Evolutionary conservation across 1,284 basidiomycete species (phyloP), one percentile per base, ranked within the genome.

Genomic region (Apiotrichum gamsii): DNA sequence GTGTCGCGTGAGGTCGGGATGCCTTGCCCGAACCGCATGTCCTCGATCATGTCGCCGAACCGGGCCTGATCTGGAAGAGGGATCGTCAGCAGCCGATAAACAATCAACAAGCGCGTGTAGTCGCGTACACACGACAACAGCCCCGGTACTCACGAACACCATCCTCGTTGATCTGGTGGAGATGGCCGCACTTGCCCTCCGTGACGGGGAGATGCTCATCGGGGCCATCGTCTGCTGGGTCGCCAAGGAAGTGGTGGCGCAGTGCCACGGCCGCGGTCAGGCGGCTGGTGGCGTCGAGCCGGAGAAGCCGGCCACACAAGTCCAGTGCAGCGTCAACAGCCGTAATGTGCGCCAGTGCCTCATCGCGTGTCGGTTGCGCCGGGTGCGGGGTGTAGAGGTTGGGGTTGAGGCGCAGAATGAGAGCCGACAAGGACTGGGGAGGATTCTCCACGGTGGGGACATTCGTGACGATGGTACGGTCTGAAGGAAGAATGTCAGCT

Each of bases 401-500:
- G 1, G 87, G 88, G 60, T 93, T 93, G 50, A 87, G 80, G 39
- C 74, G 79, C 56, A 83, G 78, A 35, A 91, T 82, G 50, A 94
- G 82, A 9, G 82, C 78, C 23, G 74, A 74, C 79, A 93, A 84
- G 31, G 81, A 70, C 14, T 80, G 78, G 32, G 85, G 83, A 1
- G 84, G 77, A 29, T 75, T 66, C 11, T 81, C 78, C 18, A 90
- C 72, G 4, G 83, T 77, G 3, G 90, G 88, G 0, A 95, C 78
- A 61, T 95, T 95, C 18, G 86, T 85, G 13, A 84, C 76, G 57
- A 95, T 85, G 2, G 83, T 84, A 24, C 91, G 85, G 67, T 86
- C 91, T 95, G 56, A 23, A n/a, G n/a, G n/a, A n/a, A n/a, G n/a
- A n/a, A n/a, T n/a, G n/a, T n/a, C n/a, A n/a, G n/a, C n/a, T n/a